Conservation (phyloP, 1,139 yeast species). For the Pichia inconspicua region DNA sequence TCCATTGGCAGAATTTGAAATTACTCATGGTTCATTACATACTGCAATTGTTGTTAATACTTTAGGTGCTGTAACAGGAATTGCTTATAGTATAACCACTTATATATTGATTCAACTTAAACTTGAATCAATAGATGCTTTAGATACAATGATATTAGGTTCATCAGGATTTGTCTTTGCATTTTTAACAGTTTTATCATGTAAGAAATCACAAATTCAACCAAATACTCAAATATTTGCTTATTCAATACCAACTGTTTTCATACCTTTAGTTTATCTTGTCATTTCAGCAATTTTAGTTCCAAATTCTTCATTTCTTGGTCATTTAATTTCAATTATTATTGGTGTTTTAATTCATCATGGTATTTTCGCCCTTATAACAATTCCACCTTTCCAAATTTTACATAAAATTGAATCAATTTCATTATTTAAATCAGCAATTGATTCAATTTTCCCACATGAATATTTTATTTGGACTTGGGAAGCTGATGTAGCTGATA, state of each 20-base stretch:
- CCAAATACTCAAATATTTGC: constrained; percentile 34
- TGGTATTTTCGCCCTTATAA: constrained; percentile 48
- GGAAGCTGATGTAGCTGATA: constrained; percentile 19
- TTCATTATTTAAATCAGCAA: constrained; percentile 4
- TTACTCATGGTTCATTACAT: constrained; percentile 73
- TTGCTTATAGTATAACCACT: constrained; percentile 57
- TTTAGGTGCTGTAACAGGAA: constrained; percentile 62
- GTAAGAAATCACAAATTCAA: constrained; percentile 45
- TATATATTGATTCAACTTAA: constrained; percentile 28
- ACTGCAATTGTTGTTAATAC: constrained; percentile 78
- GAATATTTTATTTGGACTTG: constrained; percentile 14
- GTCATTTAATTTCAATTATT: constrained; percentile 52
- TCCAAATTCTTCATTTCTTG: constrained; percentile 63
- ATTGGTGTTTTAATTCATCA: constrained; percentile 51
- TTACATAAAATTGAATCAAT: constrained; percentile 56
- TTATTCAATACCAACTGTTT: constrained; percentile 49
- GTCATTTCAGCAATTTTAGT: constrained; percentile 41
- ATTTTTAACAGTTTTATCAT: constrained; percentile 56
- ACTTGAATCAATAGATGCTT: constrained; percentile 27
- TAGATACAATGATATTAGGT: constrained; percentile 53
- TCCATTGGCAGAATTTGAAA: constrained; percentile 66
- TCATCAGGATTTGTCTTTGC: constrained; percentile 74
- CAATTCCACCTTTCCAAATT: constrained; percentile 57
- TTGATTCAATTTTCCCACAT: constrained; percentile 6
- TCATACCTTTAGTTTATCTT: constrained; percentile 51